phyloP scores from a whole-genome alignment of 441 rosid species.

The Gossypium schwendimanii region DNA sequence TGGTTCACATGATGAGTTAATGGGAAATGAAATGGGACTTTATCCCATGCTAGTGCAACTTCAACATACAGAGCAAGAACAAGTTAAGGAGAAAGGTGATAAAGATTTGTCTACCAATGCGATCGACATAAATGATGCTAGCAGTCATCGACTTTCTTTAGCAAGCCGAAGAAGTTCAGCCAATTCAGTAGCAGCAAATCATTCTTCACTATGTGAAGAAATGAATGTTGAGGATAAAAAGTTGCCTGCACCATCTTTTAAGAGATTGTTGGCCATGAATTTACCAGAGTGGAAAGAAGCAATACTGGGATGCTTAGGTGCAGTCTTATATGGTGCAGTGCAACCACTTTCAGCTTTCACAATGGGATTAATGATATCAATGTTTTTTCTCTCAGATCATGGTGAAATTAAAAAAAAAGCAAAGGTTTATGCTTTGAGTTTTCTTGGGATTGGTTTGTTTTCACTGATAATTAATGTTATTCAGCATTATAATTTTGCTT shows the following conservation, averaged over 20 bases:
- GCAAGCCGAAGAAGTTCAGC: constrained; percentile 53
- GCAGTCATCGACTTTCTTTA: constrained; percentile 42
- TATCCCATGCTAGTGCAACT: constrained; percentile 50
- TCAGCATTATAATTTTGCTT: constrained; percentile 68
- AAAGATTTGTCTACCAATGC: background rate
- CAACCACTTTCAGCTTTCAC: constrained; percentile 56
- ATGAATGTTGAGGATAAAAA: constrained; percentile 19
- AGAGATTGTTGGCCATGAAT: constrained; percentile 53
- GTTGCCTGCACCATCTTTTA: constrained; percentile 36
- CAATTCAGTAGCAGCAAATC: constrained; percentile 24
- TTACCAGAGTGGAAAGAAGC: constrained; percentile 73
- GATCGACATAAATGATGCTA: constrained; percentile 26
- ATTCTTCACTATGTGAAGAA: constrained; percentile 10
- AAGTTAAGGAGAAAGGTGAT: constrained; percentile 10
- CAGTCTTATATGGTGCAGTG: constrained; percentile 53
- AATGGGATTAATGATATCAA: constrained; percentile 59
- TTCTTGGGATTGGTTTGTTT: constrained; percentile 43
- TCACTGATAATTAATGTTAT: constrained; percentile 38
- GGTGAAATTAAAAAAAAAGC: constrained; percentile 53
- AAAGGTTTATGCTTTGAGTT: constrained; percentile 38
- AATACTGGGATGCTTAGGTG: constrained; percentile 46
- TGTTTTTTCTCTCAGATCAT: constrained; percentile 50
- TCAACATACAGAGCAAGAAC: constrained; percentile 36
- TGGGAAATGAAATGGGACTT: constrained; percentile 35
- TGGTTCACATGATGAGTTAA: constrained; percentile 59